Base-by-base conservation (phyloP, 1,139 yeast species). In the Lodderomyces oxycetoniae region DNA sequence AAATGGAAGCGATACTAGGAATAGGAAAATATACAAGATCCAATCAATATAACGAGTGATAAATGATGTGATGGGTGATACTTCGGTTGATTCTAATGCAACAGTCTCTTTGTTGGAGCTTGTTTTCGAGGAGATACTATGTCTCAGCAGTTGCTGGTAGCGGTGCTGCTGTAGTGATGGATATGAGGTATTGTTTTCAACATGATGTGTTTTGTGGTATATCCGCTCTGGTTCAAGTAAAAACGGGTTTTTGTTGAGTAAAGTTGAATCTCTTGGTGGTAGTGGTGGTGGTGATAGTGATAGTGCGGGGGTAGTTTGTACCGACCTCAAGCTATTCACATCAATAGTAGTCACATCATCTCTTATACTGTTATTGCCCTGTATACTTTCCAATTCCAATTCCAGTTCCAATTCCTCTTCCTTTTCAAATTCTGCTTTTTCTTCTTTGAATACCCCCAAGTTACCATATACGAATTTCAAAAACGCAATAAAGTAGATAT, bases 1-100 rank as follows among this genome's bases (percentile, higher is more conserved):
- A 14, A 76, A 56, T 4, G 82, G 81, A 15, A 79, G 41, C 0
- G 88, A 80, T 1, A 63, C 65, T 4, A 77, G 43, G 36, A 78
- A 70, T 14, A 81, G 39, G 0, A 60, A 28, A 1, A 48, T 34
- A 48, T 75, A 78, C 2, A 77, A 50, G 11, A 71, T 42, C 74
- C 80, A 78, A 52, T 80, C 87, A 37, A 78, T 65, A 46, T 76
- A 60, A 20, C 58, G 57, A 3, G 67, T 55, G 5, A 72, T 53
- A 39, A 67, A 65, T 5, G 67, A 49, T 1, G 46, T 42, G 7
- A 33, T 13, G 6, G 30, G 20, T 21, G 38, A 17, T 14, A 35
- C 9, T 5, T 30, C 27, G 4, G 27, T 17, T 9, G 23, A 25
- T 28, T 32, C 28, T 8, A 12, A 19, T n/a, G 34, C 37, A 5